Evolutionary conservation across 2,329 filamentous ascomycete species (phyloP), one percentile per base, ranked within the genome.

Genomic region (Akanthomyces dipterigenus): DNA sequence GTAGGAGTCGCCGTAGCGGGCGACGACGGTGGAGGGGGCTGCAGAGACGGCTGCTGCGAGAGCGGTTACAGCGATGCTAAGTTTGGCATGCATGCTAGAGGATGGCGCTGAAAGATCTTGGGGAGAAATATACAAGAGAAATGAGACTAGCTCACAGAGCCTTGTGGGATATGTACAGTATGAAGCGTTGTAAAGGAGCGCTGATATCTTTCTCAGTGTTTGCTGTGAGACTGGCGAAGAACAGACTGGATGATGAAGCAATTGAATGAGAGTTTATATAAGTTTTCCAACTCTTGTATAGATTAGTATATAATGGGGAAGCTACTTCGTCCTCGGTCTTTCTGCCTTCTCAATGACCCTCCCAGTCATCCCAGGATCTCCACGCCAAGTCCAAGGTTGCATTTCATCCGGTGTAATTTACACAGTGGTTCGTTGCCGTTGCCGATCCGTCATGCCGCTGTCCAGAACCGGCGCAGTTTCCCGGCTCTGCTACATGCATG

Each of bases 1-100:
- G 62, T 67, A 67, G 5, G 38, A 53, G 61, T 67, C 66, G 43
- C 61, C 63, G 48, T 63, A 58, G 43, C 59, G 55, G 40, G 62
- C 49, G 28, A 51, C 53, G 38, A 60, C 40, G n/a, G 38, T 57
- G 18, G 62, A 51, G 34, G 61, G 62, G 8, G 62, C 62, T 9
- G 60, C 62, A 8, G 59, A 49, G 60, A 43, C 60, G 42, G 53
- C 34, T 24, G 60, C 51, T 31, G 56, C 55, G 48, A 64, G 45
- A 43, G 60, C 42, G 14, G 57, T 60, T 48, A 50, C 49, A 49
- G 42, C 28, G 57, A 60, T 28, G 40, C 38, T 38, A 16, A 54
- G 8, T 16, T 60, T 60, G 57, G 57, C 49, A 24, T 60, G 46
- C 57, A 60, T 60, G 20, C n/a, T 60, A 26, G 22, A 7, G 9